These are phyloP conservation scores for Chytridiales sp. DNA, from an alignment of 371 early-diverging fungal species.

Conservation along the genomic window DNA sequence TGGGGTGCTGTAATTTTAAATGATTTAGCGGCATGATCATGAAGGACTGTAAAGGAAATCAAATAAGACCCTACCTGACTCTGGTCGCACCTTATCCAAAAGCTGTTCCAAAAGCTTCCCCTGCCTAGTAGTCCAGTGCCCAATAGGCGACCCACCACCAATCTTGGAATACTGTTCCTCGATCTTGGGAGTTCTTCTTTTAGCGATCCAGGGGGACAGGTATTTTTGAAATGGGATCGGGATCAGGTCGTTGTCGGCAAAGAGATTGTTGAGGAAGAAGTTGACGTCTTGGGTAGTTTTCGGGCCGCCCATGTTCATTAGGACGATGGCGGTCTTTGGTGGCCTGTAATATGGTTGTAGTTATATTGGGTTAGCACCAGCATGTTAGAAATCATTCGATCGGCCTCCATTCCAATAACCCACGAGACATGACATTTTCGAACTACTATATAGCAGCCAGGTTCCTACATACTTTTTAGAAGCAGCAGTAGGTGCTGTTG, in stretches of 20 bases:
- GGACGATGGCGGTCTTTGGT: slow-evolving; percentile 71
- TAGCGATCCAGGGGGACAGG: slow-evolving; percentile 77
- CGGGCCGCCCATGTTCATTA: slow-evolving; percentile 96
- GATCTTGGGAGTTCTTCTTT: slow-evolving; percentile 82
- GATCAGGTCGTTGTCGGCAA: slow-evolving; percentile 92
- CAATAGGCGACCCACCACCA: slow-evolving; percentile 94
- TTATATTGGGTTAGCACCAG: too few relatives aligned
- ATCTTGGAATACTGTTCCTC: slow-evolving; percentile 87
- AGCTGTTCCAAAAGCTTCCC: slow-evolving; percentile 74
- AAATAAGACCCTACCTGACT: slow-evolving; percentile 59
- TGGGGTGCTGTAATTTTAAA: slow-evolving; percentile 69
- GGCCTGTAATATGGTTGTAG: background rate
- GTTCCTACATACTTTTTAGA: too few relatives aligned
- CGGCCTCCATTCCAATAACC: too few relatives aligned
- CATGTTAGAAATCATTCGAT: too few relatives aligned
- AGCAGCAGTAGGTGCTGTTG: too few relatives aligned
- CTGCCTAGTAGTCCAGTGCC: slow-evolving; percentile 86
- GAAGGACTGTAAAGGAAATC: background rate
- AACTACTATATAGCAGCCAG: too few relatives aligned
- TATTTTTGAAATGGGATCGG: slow-evolving; percentile 79
- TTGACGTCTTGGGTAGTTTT: slow-evolving; percentile 73
- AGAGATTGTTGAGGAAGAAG: slow-evolving; percentile 80
- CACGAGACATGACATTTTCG: too few relatives aligned
- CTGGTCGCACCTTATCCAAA: slow-evolving; percentile 74
- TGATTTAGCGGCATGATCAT: background rate